Evolutionary conservation across 192 early-diverging fungal species (phyloP).

Genomic region (Borealophlyctis nickersoniae): DNA sequence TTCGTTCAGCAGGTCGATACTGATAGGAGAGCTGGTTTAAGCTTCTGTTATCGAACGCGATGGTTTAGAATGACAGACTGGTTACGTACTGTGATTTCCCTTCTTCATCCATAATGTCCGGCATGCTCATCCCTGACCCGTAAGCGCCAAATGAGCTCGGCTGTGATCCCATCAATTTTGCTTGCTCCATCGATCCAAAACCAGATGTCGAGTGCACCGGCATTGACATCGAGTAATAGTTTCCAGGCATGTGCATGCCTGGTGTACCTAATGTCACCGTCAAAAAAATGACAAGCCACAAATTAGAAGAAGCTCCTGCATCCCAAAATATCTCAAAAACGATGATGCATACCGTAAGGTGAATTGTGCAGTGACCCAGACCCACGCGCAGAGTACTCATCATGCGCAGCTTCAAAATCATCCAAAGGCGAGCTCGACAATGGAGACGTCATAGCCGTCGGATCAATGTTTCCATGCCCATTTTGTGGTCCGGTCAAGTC

Average conservation of each 20-base stretch:
- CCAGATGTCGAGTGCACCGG: constrained; percentile 41
- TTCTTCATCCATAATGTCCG: constrained; percentile 15
- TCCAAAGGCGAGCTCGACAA: constrained; percentile 27
- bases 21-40: constrained; percentile 12
- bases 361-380: background rate
- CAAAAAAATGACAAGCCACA: too few relatives aligned
- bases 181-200: constrained; percentile 34
- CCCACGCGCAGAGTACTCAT: background rate
- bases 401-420: constrained; percentile 7
- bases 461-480: constrained; percentile 42
- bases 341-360: background rate
- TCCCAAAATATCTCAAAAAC: too few relatives aligned
- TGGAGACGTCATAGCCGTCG: constrained; percentile 28
- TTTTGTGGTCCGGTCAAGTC: constrained; percentile 10
- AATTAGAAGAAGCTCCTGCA: too few relatives aligned
- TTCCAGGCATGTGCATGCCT: constrained; percentile 27
- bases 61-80: background rate
- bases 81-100: constrained; percentile 13
- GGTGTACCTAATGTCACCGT: constrained; percentile 34
- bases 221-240: constrained; percentile 48
- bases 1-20: constrained; percentile 56
- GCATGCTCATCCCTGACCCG: background rate
- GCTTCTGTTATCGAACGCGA: too few relatives aligned
- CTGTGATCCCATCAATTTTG: constrained; percentile 27
- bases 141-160: constrained; percentile 35